Evolutionary conservation across 1,284 basidiomycete genomes (phyloP), one percentile per base, ranked within the genome.

Genomic region (Trametes hirsuta): DNA sequence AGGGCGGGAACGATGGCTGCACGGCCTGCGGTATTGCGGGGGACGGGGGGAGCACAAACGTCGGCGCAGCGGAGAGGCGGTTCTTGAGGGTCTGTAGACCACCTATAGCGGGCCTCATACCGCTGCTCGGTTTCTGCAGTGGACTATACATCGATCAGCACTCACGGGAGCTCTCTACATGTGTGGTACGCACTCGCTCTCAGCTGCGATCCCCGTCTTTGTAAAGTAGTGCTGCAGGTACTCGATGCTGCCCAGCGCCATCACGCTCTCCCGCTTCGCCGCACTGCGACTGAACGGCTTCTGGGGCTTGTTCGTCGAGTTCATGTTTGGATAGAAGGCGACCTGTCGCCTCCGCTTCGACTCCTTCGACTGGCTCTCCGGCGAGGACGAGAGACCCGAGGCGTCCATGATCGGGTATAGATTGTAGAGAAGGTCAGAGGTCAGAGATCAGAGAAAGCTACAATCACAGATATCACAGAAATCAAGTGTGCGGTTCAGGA

Each of bases 151-250:
- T 30, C 59, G 55, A 46, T 59, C 62, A 55, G 46, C 54, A 65
- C 50, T 54, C 53, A 54, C 48, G 53, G 14, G 42, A 39, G 41
- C 21, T 25, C 41, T 41, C 41, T 14, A 24, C 30, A 8, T 8
- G 30, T 8, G 30, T 14, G 41, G 61, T 48, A 81, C 88, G 73
- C 74, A 91, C 91, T 83, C 84, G 72, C 82, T 84, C 78, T 88
- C 88, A 25, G 88, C 82, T 15, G 80, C 82, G 56, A 93, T 81
- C 4, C 91, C 91, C 0, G 89, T 86, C 82, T 93, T 93, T 6
- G 92, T 93, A 67, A 93, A 94, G 71, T 93, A 93, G 70, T 94
- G 89, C 75, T 95, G 93, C 51, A 95, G 81, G 71, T 94, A 90
- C 69, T 93, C 90, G 64, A 95, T 94, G 71, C 90, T 91, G 30